Evolutionary conservation across 2,329 filamentous ascomycete genomes (phyloP).

Genomic region (Atkinsonella hypoxylon): DNA sequence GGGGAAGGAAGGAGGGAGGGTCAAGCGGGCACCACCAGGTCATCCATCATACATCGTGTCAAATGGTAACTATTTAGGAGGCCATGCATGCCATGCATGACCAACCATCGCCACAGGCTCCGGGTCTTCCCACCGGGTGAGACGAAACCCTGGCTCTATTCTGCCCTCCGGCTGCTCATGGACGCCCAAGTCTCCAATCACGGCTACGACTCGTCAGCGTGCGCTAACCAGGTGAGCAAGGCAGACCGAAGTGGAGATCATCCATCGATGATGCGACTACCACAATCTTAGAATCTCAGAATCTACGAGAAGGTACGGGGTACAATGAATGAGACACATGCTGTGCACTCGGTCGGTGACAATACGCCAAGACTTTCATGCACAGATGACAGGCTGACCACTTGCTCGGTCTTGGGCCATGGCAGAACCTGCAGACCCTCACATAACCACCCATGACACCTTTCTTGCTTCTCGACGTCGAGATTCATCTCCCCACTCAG

Average conservation of each 20-base stretch:
- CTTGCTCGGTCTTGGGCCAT: no score
- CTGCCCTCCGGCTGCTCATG: not conserved
- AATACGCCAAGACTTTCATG: not conserved
- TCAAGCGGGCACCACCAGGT: not conserved
- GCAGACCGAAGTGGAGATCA: not conserved
- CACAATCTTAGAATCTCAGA: no score
- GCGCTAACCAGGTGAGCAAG: constrained; percentile 1
- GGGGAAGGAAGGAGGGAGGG: not conserved
- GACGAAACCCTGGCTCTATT: not conserved
- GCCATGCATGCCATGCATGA: no score
- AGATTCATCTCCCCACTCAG: no score
- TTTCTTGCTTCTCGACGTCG: no score
- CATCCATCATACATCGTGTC: not conserved
- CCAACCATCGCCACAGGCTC: not conserved
- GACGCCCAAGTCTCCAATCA: not conserved
- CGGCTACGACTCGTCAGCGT: not conserved
- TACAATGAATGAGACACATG: no score
- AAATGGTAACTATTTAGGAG: no score
- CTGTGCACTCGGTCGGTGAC: not conserved
- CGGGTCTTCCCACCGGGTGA: not conserved
- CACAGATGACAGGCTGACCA: not conserved
- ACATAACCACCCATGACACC: no score
- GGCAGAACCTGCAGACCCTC: no score
- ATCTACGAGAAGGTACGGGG: no score
- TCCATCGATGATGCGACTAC: no score